Evolutionary conservation across 495 filamentous ascomycete genomes (phyloP), one percentile per base, ranked within the genome.

Genomic region (Annulohypoxylon moriforme): DNA sequence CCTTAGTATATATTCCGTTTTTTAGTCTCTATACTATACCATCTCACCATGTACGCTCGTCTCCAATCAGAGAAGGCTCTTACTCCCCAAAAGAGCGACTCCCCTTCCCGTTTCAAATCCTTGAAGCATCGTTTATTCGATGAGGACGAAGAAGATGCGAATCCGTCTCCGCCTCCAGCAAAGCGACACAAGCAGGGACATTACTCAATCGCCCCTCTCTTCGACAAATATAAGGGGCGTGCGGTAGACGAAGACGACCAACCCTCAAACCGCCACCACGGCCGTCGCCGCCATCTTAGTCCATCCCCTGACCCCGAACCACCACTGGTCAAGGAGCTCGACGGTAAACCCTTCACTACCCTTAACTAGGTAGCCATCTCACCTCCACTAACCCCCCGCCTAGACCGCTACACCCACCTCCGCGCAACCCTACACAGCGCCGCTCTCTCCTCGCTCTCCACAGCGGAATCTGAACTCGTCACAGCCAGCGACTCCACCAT

Each of bases 141-240:
- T 25, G 60, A 65, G 1, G 67, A 69, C 24, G 67, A 73, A 6
- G 68, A 68, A 27, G 67, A 68, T 13, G 47, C 62, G 14, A 53
- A 70, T n/a, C 24, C 22, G 1, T 44, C 16, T 22, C 64, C 64
- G 25, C 61, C 64, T 0, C 18, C 72, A 13, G 64, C 53, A 3
- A 75, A 77, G 46, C 75, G 49, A 52, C 53, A 58, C 14, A 69
- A 25, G 34, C 72, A 60, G 16, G n/a, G 49, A 1, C 31, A 60
- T 40, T 65, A 62, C 33, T 73, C 69, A 22, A 58, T 64, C n/a
- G 53, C 61, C 3, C 61, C 67, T 20, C 16, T 75, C 29, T 73
- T 77, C 13, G 61, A 73, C 8, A 73, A 64, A 31, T 67, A 65
- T 34, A 75, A 71, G 46, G 53, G 18, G 29, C 16, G 9, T n/a